A percentile compares a stretch with the other conserved stretches of the same genome.
Evolutionary conservation across 192 early-diverging fungal genomes (phyloP).

Genomic region (Linnemannia exigua): DNA sequence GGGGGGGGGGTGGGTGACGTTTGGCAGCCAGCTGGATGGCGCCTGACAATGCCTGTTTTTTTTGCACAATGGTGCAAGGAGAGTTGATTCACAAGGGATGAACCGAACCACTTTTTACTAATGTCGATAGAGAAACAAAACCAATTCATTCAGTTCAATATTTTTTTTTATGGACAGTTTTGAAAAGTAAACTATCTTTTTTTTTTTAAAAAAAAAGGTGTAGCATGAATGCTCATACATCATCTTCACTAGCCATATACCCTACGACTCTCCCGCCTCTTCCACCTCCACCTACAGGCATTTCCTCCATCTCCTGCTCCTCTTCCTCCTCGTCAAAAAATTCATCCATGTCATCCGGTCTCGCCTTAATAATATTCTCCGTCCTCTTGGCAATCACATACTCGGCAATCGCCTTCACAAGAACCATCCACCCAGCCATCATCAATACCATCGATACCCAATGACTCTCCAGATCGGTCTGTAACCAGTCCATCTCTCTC

Average conservation of each 20-base stretch:
- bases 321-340: background rate
- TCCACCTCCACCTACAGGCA: background rate
- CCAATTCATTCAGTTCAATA: no score
- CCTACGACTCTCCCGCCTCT: background rate
- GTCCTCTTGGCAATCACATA: conserved; percentile 79
- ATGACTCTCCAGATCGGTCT: conserved; percentile 63
- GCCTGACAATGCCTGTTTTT: no score
- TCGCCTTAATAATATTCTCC: conserved; percentile 70
- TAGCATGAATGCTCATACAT: no score
- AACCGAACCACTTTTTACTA: no score
- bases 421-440: conserved; percentile 79
- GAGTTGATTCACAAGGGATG: no score
- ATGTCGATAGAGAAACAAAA: no score
- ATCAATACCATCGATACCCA: conserved; percentile 82
- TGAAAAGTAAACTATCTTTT: no score
- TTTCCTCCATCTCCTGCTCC: background rate
- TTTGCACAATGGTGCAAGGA: no score
- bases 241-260: background rate
- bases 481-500: conserved; percentile 33
- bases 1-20: no score
- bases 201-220: no score
- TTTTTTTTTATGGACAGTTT: no score
- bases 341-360: conserved; percentile 7
- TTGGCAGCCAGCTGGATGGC: no score
- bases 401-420: conserved; percentile 79